phyloP scores from a whole-genome alignment of 2,329 filamentous ascomycete genomes.

The Trichoderma brevicompactum region DNA sequence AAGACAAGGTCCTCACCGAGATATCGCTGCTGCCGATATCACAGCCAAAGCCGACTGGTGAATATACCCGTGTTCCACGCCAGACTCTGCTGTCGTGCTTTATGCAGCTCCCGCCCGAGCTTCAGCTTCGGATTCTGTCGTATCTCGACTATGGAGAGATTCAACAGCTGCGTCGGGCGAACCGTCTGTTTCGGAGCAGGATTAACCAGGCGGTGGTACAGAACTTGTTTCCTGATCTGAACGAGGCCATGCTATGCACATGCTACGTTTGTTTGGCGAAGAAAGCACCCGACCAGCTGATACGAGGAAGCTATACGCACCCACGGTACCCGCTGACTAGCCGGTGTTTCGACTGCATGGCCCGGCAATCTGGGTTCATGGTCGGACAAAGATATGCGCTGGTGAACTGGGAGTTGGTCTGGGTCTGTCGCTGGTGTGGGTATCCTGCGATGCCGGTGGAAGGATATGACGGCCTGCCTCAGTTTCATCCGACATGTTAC shows the following conservation, averaged over 20 bases:
- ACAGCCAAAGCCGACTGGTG: not conserved
- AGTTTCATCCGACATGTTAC: conserved; percentile 50
- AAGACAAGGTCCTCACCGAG: not conserved
- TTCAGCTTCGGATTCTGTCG: conserved; percentile 48
- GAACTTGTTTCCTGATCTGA: conserved; percentile 44
- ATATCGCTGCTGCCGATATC: not conserved
- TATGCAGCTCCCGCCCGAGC: conserved; percentile 47
- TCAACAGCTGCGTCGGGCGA: conserved; percentile 48
- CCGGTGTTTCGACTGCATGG: conserved; percentile 48
- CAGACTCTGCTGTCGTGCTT: conserved; percentile 32
- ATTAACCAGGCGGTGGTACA: conserved; percentile 44
- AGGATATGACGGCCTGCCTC: conserved; percentile 40
- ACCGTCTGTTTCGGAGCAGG: conserved; percentile 42
- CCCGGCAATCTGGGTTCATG: conserved; percentile 41
- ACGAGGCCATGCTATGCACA: conserved; percentile 42
- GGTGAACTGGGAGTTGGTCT: conserved; percentile 42
- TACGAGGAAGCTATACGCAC: conserved; percentile 40
- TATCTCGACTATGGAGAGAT: conserved; percentile 50
- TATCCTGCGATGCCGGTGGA: conserved; percentile 37
- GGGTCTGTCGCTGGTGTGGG: conserved; percentile 52
- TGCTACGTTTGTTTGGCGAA: conserved; percentile 48
- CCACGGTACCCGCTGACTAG: conserved; percentile 46
- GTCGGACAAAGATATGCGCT: conserved; percentile 46
- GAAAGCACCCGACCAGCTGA: conserved; percentile 41
- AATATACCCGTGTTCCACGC: not conserved